Percentiles rank a stretch among this genome's conserved stretches.
Evolutionary conservation across 2,329 filamentous ascomycete species (phyloP).

Genomic region (Zasmidium cellare): DNA sequence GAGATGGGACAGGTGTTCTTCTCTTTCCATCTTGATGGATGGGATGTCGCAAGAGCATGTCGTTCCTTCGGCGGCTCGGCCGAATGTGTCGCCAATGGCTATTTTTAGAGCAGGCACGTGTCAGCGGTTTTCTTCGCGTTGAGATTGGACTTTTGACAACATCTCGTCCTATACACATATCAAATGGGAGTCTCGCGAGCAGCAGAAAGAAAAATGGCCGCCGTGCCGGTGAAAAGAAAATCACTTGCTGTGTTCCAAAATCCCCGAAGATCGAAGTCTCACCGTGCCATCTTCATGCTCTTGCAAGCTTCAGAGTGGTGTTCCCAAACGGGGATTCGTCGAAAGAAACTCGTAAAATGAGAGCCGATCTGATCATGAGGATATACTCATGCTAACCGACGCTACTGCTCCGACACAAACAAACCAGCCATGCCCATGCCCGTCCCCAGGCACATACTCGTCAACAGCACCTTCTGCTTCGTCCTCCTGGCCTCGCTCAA

Average conservation of each 20-base stretch:
- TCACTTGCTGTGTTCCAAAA: too few species aligned
- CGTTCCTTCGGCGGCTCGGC: neutral
- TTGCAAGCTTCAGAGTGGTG: too few species aligned
- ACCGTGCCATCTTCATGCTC: too few species aligned
- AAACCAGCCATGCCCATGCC: conserved; percentile 47
- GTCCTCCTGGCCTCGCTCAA: conserved; percentile 65
- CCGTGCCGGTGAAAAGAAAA: too few species aligned
- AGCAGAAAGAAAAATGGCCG: too few species aligned
- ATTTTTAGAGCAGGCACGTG: neutral
- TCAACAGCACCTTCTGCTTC: conserved; percentile 72
- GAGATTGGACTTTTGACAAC: neutral
- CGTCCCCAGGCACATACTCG: conserved; percentile 72
- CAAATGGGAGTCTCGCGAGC: neutral
- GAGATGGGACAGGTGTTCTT: neutral
- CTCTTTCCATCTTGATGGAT: neutral
- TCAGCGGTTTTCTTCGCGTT: neutral
- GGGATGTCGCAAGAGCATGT: neutral
- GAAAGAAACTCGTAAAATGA: too few species aligned
- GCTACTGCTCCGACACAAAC: conserved; percentile 44
- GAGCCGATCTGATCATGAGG: too few species aligned
- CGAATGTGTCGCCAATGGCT: neutral
- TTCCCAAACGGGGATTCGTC: too few species aligned
- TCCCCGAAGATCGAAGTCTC: too few species aligned
- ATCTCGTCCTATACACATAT: neutral
- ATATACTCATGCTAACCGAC: neutral